Conservation (phyloP, 179 eudicot species). For the Drosera spatulata region DNA sequence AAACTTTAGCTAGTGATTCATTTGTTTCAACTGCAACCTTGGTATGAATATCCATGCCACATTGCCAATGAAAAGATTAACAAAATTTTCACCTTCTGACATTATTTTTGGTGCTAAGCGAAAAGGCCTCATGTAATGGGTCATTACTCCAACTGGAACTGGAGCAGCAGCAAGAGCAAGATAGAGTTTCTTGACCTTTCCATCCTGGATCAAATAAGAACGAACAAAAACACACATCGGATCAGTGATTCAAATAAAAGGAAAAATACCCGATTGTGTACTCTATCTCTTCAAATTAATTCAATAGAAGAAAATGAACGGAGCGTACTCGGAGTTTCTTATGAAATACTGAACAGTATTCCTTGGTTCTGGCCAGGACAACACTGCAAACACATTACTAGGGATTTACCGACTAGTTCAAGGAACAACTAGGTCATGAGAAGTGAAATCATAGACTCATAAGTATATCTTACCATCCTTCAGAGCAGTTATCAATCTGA, state of each 20-base stretch:
- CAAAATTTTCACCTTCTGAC: conserved; percentile 55
- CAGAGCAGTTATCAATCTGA: conserved; percentile 98
- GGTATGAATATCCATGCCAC: no score
- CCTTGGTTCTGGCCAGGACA: conserved; percentile 81
- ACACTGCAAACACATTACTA: conserved; percentile 43
- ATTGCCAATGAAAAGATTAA: no score
- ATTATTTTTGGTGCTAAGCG: conserved; percentile 73
- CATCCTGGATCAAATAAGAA: conserved; percentile 40
- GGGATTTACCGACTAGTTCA: not conserved
- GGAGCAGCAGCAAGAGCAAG: conserved; percentile 93
- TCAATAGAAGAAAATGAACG: conserved; percentile 10
- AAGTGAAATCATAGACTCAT: not conserved
- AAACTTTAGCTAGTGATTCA: no score
- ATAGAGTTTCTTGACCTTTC: conserved; percentile 83
- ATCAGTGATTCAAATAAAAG: not conserved
- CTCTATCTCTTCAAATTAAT: not conserved
- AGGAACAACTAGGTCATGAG: not conserved
- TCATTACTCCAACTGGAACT: conserved; percentile 56
- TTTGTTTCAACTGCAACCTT: no score
- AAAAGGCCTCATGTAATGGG: conserved; percentile 83
- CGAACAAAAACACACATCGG: not conserved
- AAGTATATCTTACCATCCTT: conserved; percentile 64
- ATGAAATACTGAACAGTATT: conserved; percentile 83
- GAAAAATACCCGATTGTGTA: not conserved
- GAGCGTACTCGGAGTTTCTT: conserved; percentile 65